Percentiles rank a stretch among this genome's conserved stretches.
Conservation (phyloP, 805 yeast species). For the Candida sakaeoensis region DNA sequence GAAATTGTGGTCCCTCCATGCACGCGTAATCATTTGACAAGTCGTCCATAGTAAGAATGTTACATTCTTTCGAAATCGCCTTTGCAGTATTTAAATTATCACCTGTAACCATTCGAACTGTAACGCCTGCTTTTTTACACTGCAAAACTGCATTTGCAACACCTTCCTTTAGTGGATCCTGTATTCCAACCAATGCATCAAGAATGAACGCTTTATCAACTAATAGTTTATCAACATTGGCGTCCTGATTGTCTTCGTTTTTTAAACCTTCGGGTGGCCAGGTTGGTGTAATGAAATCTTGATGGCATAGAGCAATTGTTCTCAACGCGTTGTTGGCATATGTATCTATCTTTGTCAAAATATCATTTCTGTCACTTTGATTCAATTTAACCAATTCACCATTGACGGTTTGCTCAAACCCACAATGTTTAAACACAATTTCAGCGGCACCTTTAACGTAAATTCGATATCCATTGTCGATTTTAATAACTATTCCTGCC, state of each 20-base stretch:
- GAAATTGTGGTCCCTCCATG: constrained; percentile 92
- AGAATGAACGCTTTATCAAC: constrained; percentile 41
- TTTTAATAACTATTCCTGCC: constrained; percentile 73
- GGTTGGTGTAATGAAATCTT: constrained; percentile 48
- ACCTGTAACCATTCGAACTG: constrained; percentile 97
- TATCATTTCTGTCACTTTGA: constrained; percentile 24
- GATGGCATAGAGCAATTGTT: constrained; percentile 84
- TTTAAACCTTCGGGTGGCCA: constrained; percentile 70
- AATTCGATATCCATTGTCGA: constrained; percentile 51
- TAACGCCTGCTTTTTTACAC: constrained; percentile 88
- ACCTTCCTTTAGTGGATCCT: constrained; percentile 90
- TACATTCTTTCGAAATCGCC: constrained; percentile 85
- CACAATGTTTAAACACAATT: constrained; percentile 63
- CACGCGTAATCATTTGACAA: constrained; percentile 52
- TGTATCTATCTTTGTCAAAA: constrained; percentile 35
- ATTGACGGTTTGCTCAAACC: constrained; percentile 28
- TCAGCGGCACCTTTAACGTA: constrained; percentile 95
- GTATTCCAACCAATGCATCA: constrained; percentile 84
- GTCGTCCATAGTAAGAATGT: constrained; percentile 58
- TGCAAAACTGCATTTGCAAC: constrained; percentile 84
- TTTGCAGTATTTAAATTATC: constrained; percentile 89
- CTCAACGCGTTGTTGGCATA: constrained; percentile 81
- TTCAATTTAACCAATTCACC: constrained; percentile 26
- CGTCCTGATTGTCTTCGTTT: constrained; percentile 17
- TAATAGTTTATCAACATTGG: constrained; percentile 21